Evolutionary conservation across 306 rosid genomes (phyloP).

Genomic region (Vigna hirtella): DNA sequence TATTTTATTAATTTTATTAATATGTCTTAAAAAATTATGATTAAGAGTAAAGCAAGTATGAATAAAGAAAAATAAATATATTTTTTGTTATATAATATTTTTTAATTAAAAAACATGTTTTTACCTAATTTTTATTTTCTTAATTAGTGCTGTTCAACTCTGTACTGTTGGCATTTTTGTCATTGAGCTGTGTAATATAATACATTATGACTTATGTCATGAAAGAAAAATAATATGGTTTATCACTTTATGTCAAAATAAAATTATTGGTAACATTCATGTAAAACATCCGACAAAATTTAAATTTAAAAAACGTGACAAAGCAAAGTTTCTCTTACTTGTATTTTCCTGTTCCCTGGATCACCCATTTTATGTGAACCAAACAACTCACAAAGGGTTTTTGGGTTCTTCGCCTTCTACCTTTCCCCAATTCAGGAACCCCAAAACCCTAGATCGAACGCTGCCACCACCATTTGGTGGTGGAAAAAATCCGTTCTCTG

Average conservation of each 20-base stretch:
- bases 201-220: too few relatives aligned
- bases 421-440: slow-evolving; percentile 34
- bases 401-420: slow-evolving; percentile 40
- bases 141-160: background rate
- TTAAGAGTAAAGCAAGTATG: too few relatives aligned
- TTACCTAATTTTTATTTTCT: background rate
- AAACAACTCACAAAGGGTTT: slow-evolving; percentile 23
- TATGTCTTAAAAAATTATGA: too few relatives aligned
- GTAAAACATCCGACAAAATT: background rate
- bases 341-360: slow-evolving; percentile 5
- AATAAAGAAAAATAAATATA: too few relatives aligned
- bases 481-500: slow-evolving; percentile 8
- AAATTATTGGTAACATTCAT: background rate
- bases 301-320: background rate
- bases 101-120: background rate
- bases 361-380: slow-evolving; percentile 39
- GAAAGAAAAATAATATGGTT: too few relatives aligned
- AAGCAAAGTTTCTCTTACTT: slow-evolving; percentile 32
- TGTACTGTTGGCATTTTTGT: background rate
- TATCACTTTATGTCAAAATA: background rate
- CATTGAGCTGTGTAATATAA: too few relatives aligned
- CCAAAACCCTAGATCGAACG: slow-evolving; percentile 46
- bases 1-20: too few relatives aligned
- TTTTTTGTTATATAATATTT: too few relatives aligned
- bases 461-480: slow-evolving; percentile 35